These are phyloP conservation scores for Botrytis cinerea DNA, from an alignment of 2,329 filamentous ascomycete species.

Conservation along the genomic window DNA sequence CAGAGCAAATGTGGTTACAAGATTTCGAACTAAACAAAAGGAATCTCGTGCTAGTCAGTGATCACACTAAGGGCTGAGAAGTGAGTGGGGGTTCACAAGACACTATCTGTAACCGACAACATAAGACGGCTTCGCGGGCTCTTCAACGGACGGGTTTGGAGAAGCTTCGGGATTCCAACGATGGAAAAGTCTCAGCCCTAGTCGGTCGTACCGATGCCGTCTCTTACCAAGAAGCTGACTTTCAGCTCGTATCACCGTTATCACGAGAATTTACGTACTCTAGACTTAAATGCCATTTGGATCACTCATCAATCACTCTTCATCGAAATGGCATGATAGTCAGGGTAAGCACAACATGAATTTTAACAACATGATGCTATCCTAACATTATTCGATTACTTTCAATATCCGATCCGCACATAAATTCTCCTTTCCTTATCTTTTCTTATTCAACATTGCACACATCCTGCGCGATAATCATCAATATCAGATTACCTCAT, in stretches of 20 bases:
- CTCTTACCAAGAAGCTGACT: slow-evolving; percentile 15
- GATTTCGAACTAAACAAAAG: slow-evolving; percentile 21
- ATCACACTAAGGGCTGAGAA: slow-evolving; percentile 21
- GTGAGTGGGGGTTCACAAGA: slow-evolving; percentile 28
- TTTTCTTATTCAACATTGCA: background rate
- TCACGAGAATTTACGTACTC: slow-evolving; percentile 17
- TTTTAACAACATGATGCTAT: background rate
- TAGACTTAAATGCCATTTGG: background rate
- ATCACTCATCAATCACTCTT: slow-evolving; percentile 15
- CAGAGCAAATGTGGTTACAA: slow-evolving; percentile 9
- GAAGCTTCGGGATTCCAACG: slow-evolving; percentile 7
- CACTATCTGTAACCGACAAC: slow-evolving; percentile 20
- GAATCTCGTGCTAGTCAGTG: slow-evolving; percentile 21
- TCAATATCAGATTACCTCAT: slow-evolving; percentile 11
- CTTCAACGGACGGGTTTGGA: slow-evolving; percentile 14
- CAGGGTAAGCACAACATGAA: slow-evolving; percentile 14
- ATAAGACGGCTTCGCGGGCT: slow-evolving; percentile 8
- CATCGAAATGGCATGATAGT: slow-evolving; percentile 9
- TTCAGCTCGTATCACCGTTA: slow-evolving; percentile 26
- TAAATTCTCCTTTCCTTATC: slow-evolving; percentile 1
- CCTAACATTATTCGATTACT: background rate
- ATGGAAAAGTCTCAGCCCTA: slow-evolving; percentile 22
- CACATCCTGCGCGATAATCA: slow-evolving; percentile 5
- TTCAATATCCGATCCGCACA: background rate
- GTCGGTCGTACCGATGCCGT: slow-evolving; percentile 20